phyloP scores from a whole-genome alignment of 2,329 filamentous ascomycete species.

The Diaporthe helianthi region DNA sequence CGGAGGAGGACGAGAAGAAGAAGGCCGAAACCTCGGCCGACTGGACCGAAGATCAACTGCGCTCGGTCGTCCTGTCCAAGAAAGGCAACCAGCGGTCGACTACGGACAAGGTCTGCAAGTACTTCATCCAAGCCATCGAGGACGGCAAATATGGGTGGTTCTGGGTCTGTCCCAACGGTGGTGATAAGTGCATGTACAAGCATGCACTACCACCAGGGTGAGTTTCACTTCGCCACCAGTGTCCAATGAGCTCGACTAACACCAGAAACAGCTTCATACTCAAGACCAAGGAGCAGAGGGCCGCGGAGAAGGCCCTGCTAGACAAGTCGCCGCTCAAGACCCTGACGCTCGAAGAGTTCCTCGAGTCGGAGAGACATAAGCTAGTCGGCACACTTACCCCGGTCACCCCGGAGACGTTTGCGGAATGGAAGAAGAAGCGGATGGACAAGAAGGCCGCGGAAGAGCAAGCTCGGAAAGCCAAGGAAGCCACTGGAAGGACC shows the following conservation, averaged over 20 bases:
- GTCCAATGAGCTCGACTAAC: conserved; percentile 14
- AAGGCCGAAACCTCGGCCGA: conserved; percentile 92
- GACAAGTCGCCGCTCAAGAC: conserved; percentile 96
- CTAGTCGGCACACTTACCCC: conserved; percentile 90
- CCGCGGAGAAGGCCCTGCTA: conserved; percentile 92
- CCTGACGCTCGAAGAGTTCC: conserved; percentile 94
- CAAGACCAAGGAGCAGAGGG: conserved; percentile 96
- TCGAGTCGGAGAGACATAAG: conserved; percentile 96
- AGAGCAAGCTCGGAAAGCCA: conserved; percentile 85
- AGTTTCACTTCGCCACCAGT: conserved; percentile 46
- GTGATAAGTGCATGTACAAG: conserved; percentile 98
- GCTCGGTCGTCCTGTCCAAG: conserved; percentile 90
- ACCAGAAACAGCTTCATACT: conserved; percentile 77
- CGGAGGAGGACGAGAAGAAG: conserved; percentile 77
- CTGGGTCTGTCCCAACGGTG: conserved; percentile 96
- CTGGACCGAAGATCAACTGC: conserved; percentile 97
- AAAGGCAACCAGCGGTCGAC: conserved; percentile 95
- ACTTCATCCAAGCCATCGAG: conserved; percentile 95
- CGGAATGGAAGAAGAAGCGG: conserved; percentile 96
- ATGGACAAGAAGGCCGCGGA: conserved; percentile 96
- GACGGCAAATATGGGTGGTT: conserved; percentile 99
- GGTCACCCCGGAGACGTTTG: conserved; percentile 90
- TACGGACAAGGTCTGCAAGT: conserved; percentile 99
- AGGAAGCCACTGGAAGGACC: conserved; percentile 93
- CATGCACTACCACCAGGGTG: conserved; percentile 95